Conservation (phyloP, 352 stramenopile genomes). For the Phytophthora kernoviae region DNA sequence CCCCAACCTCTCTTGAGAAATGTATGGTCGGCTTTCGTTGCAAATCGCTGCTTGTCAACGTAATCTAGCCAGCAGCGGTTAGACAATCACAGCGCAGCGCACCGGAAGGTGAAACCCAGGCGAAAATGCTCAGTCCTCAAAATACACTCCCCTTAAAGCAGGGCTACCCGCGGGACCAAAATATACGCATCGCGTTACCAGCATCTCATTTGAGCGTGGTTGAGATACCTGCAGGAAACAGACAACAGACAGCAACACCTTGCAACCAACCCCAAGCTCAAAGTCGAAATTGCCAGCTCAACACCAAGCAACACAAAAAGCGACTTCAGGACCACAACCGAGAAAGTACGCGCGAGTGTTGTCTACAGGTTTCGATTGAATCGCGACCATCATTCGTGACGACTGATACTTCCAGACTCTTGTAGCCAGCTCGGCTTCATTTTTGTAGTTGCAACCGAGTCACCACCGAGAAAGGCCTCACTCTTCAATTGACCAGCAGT, state of each 20-base stretch:
- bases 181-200: slow-evolving; percentile 28
- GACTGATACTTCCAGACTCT: slow-evolving; percentile 21
- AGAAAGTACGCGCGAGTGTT: slow-evolving; percentile 25
- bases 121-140: slow-evolving; percentile 31
- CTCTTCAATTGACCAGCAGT: slow-evolving; percentile 11
- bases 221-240: slow-evolving; percentile 4
- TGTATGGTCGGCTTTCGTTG: neutral
- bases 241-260: slow-evolving; percentile 9
- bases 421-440: slow-evolving; percentile 22
- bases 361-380: neutral
- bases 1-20: neutral
- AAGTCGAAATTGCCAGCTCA: slow-evolving; percentile 27
- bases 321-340: slow-evolving; percentile 8
- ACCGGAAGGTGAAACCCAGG: neutral
- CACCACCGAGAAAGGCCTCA: slow-evolving; percentile 23
- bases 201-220: slow-evolving; percentile 18
- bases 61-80: neutral
- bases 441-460: slow-evolving; percentile 4
- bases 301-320: slow-evolving; percentile 10
- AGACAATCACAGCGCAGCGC: neutral
- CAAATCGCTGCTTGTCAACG: slow-evolving; percentile 2
- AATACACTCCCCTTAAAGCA: slow-evolving; percentile 27
- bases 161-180: slow-evolving; percentile 19
- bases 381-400: slow-evolving; percentile 24
- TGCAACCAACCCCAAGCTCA: slow-evolving; percentile 26